These are phyloP conservation scores for Gymnopilus dilepis DNA, from an alignment of 768 basidiomycete genomes.

Conservation along the genomic window DNA sequence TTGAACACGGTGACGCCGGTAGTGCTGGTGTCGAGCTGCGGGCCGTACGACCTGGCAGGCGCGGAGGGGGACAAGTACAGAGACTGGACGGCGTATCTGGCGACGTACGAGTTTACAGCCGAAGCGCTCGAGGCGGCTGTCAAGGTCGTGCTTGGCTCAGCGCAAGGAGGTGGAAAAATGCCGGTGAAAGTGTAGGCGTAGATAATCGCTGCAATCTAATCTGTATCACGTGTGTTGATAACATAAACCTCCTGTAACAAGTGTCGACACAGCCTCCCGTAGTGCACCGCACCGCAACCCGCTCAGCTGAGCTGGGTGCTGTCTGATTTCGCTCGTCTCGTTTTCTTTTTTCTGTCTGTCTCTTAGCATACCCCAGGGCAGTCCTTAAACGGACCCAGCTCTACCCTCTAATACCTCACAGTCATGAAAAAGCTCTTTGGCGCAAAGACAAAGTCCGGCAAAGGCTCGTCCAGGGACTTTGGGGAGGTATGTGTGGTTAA, in stretches of 20 bases:
- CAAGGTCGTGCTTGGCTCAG: constrained; percentile 45
- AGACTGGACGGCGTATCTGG: constrained; percentile 44
- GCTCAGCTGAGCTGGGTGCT: constrained; percentile 1
- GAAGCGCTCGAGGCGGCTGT: constrained; percentile 53
- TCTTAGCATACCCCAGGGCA: constrained; percentile 1
- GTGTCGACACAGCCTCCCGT: constrained; percentile 21
- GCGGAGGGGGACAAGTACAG: constrained; percentile 30
- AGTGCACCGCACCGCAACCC: background rate
- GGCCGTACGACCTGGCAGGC: constrained; percentile 61
- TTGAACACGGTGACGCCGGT: constrained; percentile 32
- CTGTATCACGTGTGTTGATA: constrained; percentile 1
- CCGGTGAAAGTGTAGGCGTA: constrained; percentile 9
- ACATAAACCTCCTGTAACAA: constrained; percentile 17
- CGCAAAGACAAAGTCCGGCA: constrained; percentile 39
- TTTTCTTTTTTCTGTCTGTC: background rate
- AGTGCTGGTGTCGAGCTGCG: constrained; percentile 63
- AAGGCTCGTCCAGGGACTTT: constrained; percentile 37
- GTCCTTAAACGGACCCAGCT: constrained; percentile 10
- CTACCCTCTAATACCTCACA: background rate
- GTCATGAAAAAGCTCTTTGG: constrained; percentile 68
- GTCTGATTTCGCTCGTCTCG: background rate
- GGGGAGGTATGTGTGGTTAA: constrained; percentile 32
- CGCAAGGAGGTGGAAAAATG: constrained; percentile 14
- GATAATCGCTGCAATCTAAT: constrained; percentile 11
- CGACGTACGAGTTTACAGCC: constrained; percentile 64